Evolutionary conservation across 1,284 basidiomycete genomes (phyloP).

Genomic region (Cutaneotrichosporon dermatis): DNA sequence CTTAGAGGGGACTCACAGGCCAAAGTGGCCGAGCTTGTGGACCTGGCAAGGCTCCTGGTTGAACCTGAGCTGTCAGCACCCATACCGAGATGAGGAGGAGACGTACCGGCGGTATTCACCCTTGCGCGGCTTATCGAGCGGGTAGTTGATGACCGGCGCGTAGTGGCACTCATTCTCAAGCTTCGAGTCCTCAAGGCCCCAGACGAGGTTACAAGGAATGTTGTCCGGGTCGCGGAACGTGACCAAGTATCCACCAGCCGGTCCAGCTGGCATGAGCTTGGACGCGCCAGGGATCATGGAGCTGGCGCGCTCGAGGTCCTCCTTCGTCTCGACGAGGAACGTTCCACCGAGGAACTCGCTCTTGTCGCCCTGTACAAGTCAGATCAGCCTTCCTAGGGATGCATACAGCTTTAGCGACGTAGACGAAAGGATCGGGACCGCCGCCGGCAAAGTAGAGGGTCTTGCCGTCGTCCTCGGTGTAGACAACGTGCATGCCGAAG

Average conservation of each 20-base stretch:
- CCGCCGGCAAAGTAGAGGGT: conserved; percentile 22
- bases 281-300: conserved; percentile 13
- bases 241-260: conserved; percentile 22
- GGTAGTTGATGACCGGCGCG: conserved; percentile 6
- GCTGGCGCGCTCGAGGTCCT: conserved; percentile 23
- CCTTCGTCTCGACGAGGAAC: conserved; percentile 17
- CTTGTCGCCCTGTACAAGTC: conserved; percentile 1
- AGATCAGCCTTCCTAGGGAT: not conserved
- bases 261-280: conserved; percentile 14
- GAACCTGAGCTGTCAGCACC: conserved; percentile 7
- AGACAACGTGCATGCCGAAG: conserved; percentile 23
- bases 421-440: conserved; percentile 21
- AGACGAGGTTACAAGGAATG: conserved; percentile 23
- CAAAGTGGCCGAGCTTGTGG: conserved; percentile 28
- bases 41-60: conserved; percentile 18
- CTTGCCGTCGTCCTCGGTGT: conserved; percentile 13
- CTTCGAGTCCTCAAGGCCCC: conserved; percentile 13
- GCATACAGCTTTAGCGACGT: conserved; percentile 19
- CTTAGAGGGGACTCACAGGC: conserved; percentile 13
- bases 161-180: not conserved
- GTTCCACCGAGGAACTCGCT: conserved; percentile 13
- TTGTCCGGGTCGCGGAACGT: conserved; percentile 25
- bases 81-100: no score
- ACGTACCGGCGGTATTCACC: conserved; percentile 9
- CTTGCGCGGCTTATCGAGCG: conserved; percentile 11